Evolutionary conservation across 805 yeast species (phyloP), one percentile per base, ranked within the genome.

Genomic region (Aciculoconidium aculeatum): DNA sequence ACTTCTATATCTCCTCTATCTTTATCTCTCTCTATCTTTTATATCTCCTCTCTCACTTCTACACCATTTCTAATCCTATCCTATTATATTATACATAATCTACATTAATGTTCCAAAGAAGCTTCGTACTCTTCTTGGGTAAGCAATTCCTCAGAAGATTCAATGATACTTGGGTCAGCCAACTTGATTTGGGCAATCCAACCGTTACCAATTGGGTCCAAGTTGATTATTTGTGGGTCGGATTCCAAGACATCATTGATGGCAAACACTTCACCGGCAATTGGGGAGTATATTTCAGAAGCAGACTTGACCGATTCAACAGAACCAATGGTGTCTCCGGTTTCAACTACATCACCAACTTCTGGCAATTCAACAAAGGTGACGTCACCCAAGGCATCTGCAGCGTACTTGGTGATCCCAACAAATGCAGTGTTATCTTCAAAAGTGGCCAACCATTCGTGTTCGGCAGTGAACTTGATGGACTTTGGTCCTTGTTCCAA

Each of bases 271-370:
- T 72, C 80, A 28, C 95, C 96, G 10, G 69, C 59, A 16, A 86
- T 81, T 29, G 98, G 98, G 11, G 87, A 65, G 59, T 88, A 90
- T 39, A 92, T 80, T 51, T 92, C 98, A 41, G 85, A 74, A 15
- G 98, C 96, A 26, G 88, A 75, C 63, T 92, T 92, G 48, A 92
- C 98, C 23, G 87, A 75, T 61, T 92, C 98, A 22, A 92, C 94
- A 17, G 95, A 82, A 5, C 96, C 96, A 51, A 92, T 66, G 9
- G 90, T 66, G 40, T 86, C 96, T 28, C 94, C 94, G 27, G 70
- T 68, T 34, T 66, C 77, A 33, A 80, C 67, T 17, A 51, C 63
- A 22, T 68, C 71, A 22, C 79, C 83, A 21, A 71, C 72, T 43
- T 80, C 88, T 26, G 95, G 94, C 44, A 90, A 69, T 61, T 92